These are phyloP conservation scores for Blastosporella zonata DNA, from an alignment of 1,284 basidiomycete species.

Conservation along the genomic window DNA sequence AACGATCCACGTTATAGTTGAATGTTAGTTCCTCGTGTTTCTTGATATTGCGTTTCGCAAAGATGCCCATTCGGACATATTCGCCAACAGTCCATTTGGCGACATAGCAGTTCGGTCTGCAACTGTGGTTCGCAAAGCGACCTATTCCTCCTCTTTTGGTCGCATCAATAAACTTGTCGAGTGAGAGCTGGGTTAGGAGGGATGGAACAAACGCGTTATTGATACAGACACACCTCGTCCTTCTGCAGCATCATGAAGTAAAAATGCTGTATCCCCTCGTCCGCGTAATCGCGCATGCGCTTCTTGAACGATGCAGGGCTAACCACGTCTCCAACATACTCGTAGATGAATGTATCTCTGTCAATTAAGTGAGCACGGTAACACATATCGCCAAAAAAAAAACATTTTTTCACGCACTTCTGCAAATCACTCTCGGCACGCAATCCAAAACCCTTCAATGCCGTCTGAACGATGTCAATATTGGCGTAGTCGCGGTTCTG, in stretches of 20 bases:
- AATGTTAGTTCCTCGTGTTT: conserved; percentile 95
- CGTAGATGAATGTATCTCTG: conserved; percentile 93
- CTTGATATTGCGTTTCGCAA: conserved; percentile 82
- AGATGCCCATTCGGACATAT: conserved; percentile 97
- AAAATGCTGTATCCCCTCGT: conserved; percentile 94
- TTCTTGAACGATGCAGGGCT: conserved; percentile 85
- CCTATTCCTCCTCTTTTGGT: conserved; percentile 96
- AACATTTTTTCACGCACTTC: conserved; percentile 52
- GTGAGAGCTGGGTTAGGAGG: neutral
- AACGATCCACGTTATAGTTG: conserved; percentile 99
- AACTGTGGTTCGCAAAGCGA: conserved; percentile 97
- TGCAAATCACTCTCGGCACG: conserved; percentile 71
- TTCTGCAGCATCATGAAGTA: conserved; percentile 99
- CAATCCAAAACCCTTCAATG: conserved; percentile 94
- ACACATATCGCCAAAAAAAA: neutral
- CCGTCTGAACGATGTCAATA: conserved; percentile 90
- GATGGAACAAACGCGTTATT: neutral
- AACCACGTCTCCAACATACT: conserved; percentile 98
- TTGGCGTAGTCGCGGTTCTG: conserved; percentile 82
- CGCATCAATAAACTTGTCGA: conserved; percentile 90
- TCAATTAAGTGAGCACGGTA: neutral
- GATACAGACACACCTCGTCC: conserved; percentile 79
- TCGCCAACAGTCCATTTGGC: conserved; percentile 97
- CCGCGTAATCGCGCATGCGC: conserved; percentile 91
- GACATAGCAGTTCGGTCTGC: conserved; percentile 98